Evolutionary conservation across 2,329 filamentous ascomycete species (phyloP).

Genomic region (Fusarium mundagurra): DNA sequence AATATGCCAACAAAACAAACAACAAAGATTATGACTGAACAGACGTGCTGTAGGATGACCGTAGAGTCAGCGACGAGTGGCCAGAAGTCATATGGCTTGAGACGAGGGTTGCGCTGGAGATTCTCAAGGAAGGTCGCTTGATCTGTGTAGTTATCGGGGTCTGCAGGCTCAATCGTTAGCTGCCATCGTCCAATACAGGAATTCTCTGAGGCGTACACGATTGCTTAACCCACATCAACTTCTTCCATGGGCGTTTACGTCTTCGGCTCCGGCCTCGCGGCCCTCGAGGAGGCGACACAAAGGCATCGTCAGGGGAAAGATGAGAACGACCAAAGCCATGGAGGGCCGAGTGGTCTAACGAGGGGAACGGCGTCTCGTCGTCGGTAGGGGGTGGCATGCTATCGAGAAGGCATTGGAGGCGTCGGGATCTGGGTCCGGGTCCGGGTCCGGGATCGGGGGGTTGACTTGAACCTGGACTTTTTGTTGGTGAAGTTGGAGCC

Average conservation of each 20-base stretch:
- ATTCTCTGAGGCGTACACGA: slow-evolving; percentile 67
- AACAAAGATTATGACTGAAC: slow-evolving; percentile 92
- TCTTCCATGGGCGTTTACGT: slow-evolving; percentile 86
- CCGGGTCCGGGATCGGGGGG: background rate
- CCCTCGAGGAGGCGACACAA: slow-evolving; percentile 71
- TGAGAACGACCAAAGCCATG: slow-evolving; percentile 66
- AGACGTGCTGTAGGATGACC: slow-evolving; percentile 96
- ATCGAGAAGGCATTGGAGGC: slow-evolving; percentile 26
- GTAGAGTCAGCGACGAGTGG: slow-evolving; percentile 93
- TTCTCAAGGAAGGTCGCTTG: slow-evolving; percentile 96
- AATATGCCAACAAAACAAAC: slow-evolving; percentile 94
- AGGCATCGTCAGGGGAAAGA: slow-evolving; percentile 87
- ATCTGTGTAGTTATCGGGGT: slow-evolving; percentile 99
- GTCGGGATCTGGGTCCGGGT: background rate
- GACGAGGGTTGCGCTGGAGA: slow-evolving; percentile 90
- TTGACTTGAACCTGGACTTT: slow-evolving; percentile 6
- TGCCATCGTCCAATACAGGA: background rate
- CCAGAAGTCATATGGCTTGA: slow-evolving; percentile 98
- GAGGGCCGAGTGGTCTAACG: slow-evolving; percentile 45
- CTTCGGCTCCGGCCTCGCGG: slow-evolving; percentile 71
- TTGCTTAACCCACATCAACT: slow-evolving; percentile 97
- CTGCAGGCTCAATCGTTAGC: slow-evolving; percentile 54
- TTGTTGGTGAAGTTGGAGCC: background rate
- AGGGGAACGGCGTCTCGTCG: slow-evolving; percentile 51
- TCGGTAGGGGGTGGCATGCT: slow-evolving; percentile 52